These are phyloP conservation scores for Penicillium sp. DNA, from an alignment of 2,329 filamentous ascomycete species.

Conservation along the genomic window DNA sequence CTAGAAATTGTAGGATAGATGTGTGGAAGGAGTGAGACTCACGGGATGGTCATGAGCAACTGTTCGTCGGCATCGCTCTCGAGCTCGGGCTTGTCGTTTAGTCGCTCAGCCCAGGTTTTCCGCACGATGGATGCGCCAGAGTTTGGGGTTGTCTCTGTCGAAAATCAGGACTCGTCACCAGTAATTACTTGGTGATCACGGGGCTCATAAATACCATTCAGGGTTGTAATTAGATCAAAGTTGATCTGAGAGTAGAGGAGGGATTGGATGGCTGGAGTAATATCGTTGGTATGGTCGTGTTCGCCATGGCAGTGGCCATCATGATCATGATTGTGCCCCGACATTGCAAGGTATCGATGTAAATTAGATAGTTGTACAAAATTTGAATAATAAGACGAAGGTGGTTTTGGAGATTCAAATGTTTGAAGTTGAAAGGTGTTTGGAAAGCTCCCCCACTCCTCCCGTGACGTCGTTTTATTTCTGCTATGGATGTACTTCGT, in stretches of 20 bases:
- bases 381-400: not conserved
- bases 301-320: conserved; percentile 49
- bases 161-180: not conserved
- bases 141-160: conserved; percentile 57
- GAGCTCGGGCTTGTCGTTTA: conserved; percentile 70
- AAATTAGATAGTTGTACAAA: not conserved
- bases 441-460: conserved; percentile 18
- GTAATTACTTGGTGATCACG: not conserved
- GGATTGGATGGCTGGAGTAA: conserved; percentile 84
- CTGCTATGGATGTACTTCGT: not conserved
- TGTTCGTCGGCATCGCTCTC: conserved; percentile 88
- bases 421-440: not conserved
- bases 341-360: conserved; percentile 24
- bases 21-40: conserved; percentile 34
- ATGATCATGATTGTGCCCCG: conserved; percentile 39
- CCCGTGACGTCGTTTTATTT: conserved; percentile 18
- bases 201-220: conserved; percentile 60
- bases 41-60: conserved; percentile 89
- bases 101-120: conserved; percentile 86
- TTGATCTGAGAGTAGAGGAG: conserved; percentile 90
- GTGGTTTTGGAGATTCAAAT: not conserved
- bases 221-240: conserved; percentile 77
- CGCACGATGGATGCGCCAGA: conserved; percentile 73
- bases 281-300: conserved; percentile 89
- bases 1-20: not conserved